A percentile compares a stretch with the other conserved stretches of the same genome.
Conservation (phyloP, 1,284 basidiomycete species). For the Mrakiaceae sp. region DNA sequence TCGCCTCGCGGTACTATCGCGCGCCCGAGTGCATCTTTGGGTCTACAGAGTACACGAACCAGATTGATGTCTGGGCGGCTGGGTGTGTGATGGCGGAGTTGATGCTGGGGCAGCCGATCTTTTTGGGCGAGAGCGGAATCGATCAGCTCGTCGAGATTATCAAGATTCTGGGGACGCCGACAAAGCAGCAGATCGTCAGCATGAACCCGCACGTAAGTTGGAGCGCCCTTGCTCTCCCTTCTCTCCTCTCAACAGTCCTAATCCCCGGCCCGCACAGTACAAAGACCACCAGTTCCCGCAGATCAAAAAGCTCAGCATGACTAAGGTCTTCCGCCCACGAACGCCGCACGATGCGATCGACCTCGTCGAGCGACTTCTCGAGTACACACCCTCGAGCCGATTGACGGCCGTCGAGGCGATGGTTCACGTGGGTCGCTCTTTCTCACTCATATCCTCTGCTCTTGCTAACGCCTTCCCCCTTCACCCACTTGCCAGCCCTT, state of each 20-base stretch:
- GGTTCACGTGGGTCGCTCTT: constrained; percentile 45
- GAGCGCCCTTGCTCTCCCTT: background rate
- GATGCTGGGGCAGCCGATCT: constrained; percentile 96
- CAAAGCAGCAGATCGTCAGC: constrained; percentile 98
- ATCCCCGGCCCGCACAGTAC: constrained; percentile 43
- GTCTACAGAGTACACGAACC: constrained; percentile 98
- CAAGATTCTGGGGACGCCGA: constrained; percentile 98
- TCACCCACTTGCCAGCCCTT: constrained; percentile 44
- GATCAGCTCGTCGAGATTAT: constrained; percentile 99
- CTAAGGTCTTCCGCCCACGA: constrained; percentile 95
- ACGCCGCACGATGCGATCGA: constrained; percentile 96
- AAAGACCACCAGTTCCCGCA: constrained; percentile 99
- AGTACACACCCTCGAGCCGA: constrained; percentile 90
- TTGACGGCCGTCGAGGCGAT: constrained; percentile 84
- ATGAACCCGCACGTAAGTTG: constrained; percentile 43
- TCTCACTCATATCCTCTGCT: too few relatives aligned
- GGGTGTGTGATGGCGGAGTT: constrained; percentile 99
- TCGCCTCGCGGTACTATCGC: constrained; percentile 98
- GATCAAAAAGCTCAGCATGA: constrained; percentile 94
- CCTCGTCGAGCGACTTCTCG: constrained; percentile 81
- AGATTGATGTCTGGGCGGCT: constrained; percentile 98
- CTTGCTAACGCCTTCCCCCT: too few relatives aligned
- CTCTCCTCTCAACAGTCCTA: background rate
- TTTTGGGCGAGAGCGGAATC: constrained; percentile 99
- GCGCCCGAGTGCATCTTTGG: constrained; percentile 99